Conservation (phyloP, 2,329 filamentous ascomycete genomes). For the Aspergillus sp. region DNA sequence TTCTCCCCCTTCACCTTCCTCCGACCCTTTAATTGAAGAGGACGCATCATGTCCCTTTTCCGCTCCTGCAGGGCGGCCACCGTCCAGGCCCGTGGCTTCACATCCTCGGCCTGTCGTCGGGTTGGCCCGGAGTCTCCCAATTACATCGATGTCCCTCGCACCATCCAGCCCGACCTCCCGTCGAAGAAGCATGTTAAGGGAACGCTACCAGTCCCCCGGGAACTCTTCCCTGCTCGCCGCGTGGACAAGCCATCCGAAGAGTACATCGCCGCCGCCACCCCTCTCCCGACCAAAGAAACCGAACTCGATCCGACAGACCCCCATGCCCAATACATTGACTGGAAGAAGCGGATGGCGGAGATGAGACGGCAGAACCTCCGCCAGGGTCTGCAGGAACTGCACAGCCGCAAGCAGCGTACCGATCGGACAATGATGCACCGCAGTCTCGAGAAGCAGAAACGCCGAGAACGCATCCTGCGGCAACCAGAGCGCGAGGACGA, state of each 20-base stretch:
- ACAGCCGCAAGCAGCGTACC: slow-evolving; percentile 58
- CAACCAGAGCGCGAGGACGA: slow-evolving; percentile 74
- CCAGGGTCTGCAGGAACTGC: slow-evolving; percentile 67
- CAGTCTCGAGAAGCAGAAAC: slow-evolving; percentile 49
- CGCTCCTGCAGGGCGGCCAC: slow-evolving; percentile 35
- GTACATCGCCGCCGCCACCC: slow-evolving; percentile 62
- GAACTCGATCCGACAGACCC: slow-evolving; percentile 35
- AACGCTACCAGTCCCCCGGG: slow-evolving; percentile 75
- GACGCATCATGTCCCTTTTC: slow-evolving; percentile 35
- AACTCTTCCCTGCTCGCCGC: slow-evolving; percentile 66
- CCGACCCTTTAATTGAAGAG: not conserved
- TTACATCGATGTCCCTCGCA: slow-evolving; percentile 77
- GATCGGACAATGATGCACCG: slow-evolving; percentile 36
- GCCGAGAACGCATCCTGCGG: slow-evolving; percentile 51
- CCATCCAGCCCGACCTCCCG: slow-evolving; percentile 65
- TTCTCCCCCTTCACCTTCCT: not conserved
- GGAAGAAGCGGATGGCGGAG: slow-evolving; percentile 72
- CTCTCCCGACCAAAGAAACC: slow-evolving; percentile 44
- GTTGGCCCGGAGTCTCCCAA: slow-evolving; percentile 74
- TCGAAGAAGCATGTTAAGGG: slow-evolving; percentile 62
- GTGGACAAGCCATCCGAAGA: slow-evolving; percentile 58
- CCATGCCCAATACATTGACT: slow-evolving; percentile 53
- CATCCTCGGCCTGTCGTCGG: slow-evolving; percentile 33
- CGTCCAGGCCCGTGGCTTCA: slow-evolving; percentile 39
- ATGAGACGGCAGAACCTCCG: slow-evolving; percentile 69